These are phyloP conservation scores for Alloteropsis angusta DNA, from an alignment of 202 grass and related monocot species.

Conservation along the genomic window DNA sequence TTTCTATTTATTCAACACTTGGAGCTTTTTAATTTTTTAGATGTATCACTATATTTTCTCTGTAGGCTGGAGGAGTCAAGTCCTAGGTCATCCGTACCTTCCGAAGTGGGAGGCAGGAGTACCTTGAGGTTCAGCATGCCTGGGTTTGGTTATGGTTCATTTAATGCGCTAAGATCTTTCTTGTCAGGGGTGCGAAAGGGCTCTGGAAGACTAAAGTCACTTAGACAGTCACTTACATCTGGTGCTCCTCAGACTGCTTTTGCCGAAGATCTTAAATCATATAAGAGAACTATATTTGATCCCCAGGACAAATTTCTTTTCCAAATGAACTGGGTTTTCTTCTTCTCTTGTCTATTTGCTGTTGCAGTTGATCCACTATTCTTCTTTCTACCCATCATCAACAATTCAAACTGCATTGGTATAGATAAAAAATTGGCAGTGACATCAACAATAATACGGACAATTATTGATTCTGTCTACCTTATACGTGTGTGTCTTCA, in stretches of 20 bases:
- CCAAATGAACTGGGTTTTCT: constrained; percentile 60
- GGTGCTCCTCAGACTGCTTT: constrained; percentile 57
- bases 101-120: constrained; percentile 37
- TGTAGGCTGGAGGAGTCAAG: constrained; percentile 67
- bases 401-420: constrained; percentile 41
- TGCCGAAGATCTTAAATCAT: constrained; percentile 82
- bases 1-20: not conserved
- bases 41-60: not conserved
- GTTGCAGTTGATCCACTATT: constrained; percentile 80
- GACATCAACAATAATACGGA: constrained; percentile 52
- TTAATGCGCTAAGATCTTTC: constrained; percentile 44
- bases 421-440: constrained; percentile 56
- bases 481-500: constrained; percentile 61
- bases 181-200: constrained; percentile 31
- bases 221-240: constrained; percentile 32
- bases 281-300: constrained; percentile 67
- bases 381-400: constrained; percentile 71
- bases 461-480: constrained; percentile 74
- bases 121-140: constrained; percentile 31
- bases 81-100: constrained; percentile 55
- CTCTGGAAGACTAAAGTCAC: constrained; percentile 36
- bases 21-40: not conserved
- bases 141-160: constrained; percentile 21
- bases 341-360: constrained; percentile 59
- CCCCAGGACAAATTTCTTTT: constrained; percentile 62